Evolutionary conservation across 2,329 filamentous ascomycete genomes (phyloP).

Genomic region (Fusarium robinianum): DNA sequence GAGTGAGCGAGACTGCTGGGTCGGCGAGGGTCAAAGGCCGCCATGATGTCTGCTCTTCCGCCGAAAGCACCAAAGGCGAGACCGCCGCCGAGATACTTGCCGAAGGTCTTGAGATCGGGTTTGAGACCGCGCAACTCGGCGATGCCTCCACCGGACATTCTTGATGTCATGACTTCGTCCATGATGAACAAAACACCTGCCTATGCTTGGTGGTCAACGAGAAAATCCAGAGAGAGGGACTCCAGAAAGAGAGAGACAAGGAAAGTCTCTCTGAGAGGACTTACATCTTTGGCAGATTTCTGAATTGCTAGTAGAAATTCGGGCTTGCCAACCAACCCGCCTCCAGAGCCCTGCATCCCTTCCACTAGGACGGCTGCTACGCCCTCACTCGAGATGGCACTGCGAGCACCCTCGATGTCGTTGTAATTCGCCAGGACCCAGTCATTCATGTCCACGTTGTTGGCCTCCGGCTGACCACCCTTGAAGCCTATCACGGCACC

Average conservation of each 20-base stretch:
- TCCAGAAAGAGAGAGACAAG: too few species aligned
- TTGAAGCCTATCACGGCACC: conserved; percentile 45
- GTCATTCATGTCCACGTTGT: conserved; percentile 56
- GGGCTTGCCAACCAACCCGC: conserved; percentile 54
- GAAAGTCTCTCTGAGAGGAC: too few species aligned
- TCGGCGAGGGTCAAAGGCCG: conserved; percentile 56
- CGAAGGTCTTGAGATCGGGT: conserved; percentile 67
- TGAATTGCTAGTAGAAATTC: conserved; percentile 60
- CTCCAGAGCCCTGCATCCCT: conserved; percentile 66
- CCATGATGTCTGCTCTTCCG: conserved; percentile 62
- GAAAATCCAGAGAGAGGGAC: too few species aligned
- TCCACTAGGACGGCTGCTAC: conserved; percentile 69
- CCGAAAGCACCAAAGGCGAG: conserved; percentile 71
- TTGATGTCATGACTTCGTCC: conserved; percentile 73
- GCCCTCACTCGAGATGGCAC: conserved; percentile 49
- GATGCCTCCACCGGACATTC: conserved; percentile 57
- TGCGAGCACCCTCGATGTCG: conserved; percentile 52
- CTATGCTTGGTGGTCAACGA: conserved; percentile 23
- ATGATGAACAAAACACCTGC: conserved; percentile 64
- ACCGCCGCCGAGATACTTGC: conserved; percentile 70
- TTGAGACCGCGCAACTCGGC: conserved; percentile 48
- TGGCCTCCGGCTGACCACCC: conserved; percentile 42
- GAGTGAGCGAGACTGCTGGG: conserved; percentile 54
- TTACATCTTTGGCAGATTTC: conserved; percentile 47
- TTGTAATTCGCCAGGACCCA: conserved; percentile 68